phyloP scores from a whole-genome alignment of 1,284 basidiomycete genomes.

The Lignosus rhinocerotis region DNA sequence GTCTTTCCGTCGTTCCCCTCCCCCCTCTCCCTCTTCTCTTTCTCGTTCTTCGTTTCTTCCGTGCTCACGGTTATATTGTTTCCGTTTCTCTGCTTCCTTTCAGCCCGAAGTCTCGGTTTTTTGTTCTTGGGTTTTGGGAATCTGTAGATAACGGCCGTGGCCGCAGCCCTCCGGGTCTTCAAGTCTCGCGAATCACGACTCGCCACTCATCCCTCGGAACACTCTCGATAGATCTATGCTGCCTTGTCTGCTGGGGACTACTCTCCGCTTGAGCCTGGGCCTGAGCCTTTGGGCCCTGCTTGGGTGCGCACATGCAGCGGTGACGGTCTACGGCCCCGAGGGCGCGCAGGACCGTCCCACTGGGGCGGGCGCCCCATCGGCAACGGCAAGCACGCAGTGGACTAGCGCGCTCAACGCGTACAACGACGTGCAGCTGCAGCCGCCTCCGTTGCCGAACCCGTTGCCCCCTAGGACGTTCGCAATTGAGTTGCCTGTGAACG shows the following conservation, averaged over 20 bases:
- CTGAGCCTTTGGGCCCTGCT: background rate
- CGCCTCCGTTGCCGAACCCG: constrained; percentile 23
- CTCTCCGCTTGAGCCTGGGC: no score
- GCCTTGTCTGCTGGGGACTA: background rate
- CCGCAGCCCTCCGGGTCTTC: no score
- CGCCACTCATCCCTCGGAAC: background rate
- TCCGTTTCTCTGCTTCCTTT: no score
- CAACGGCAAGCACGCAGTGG: constrained; percentile 11
- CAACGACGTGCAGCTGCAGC: constrained; percentile 23
- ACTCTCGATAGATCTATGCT: background rate
- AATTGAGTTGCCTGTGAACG: constrained; percentile 26
- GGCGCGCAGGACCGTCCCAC: constrained; percentile 9
- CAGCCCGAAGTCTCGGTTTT: no score
- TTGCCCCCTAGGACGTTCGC: constrained; percentile 25
- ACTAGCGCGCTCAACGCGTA: constrained; percentile 21
- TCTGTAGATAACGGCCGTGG: no score
- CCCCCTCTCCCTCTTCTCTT: no score
- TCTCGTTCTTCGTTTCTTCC: no score
- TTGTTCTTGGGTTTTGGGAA: no score
- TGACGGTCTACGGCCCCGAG: constrained; percentile 20
- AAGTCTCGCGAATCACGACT: background rate
- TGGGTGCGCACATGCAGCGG: background rate
- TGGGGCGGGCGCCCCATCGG: constrained; percentile 2
- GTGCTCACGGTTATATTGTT: no score
- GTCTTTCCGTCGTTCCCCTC: no score